Evolutionary conservation across 169 alveolate genomes (phyloP).

Genomic region (Amoebophrya sp.): DNA sequence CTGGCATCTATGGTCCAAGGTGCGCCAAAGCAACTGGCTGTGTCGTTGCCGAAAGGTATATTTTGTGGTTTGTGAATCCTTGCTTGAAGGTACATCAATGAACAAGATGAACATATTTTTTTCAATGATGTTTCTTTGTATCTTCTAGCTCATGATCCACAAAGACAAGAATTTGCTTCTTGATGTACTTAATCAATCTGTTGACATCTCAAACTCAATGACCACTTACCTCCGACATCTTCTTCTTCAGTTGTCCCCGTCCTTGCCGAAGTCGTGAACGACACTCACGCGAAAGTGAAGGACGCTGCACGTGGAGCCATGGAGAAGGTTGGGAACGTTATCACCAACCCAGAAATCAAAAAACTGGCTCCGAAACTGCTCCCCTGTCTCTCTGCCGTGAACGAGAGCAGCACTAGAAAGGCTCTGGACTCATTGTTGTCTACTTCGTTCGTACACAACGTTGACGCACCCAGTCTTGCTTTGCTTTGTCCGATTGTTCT

Average conservation of each 20-base stretch:
- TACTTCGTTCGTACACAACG: conserved; percentile 43
- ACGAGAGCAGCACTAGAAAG: conserved; percentile 41
- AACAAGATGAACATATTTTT: no score
- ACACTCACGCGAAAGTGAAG: conserved; percentile 34
- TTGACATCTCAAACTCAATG: neutral
- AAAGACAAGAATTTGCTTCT: neutral
- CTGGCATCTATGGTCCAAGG: conserved; percentile 52
- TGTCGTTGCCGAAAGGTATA: conserved; percentile 40
- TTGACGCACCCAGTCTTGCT: conserved; percentile 52
- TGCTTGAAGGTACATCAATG: no score
- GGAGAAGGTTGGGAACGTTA: conserved; percentile 26
- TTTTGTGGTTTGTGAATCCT: no score
- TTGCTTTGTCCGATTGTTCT: conserved; percentile 48
- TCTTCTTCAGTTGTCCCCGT: conserved; percentile 32
- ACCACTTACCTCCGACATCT: neutral
- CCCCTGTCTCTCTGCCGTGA: conserved; percentile 27
- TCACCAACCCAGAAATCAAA: conserved; percentile 38
- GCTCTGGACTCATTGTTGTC: conserved; percentile 47
- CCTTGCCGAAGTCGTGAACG: conserved; percentile 40
- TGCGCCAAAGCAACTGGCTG: conserved; percentile 48
- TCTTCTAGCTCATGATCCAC: no score
- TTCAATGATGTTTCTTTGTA: no score
- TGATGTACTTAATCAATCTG: neutral
- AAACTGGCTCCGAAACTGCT: neutral
- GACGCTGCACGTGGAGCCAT: conserved; percentile 36